Conservation (phyloP, 768 basidiomycete species). For the Russula brevipes region DNA sequence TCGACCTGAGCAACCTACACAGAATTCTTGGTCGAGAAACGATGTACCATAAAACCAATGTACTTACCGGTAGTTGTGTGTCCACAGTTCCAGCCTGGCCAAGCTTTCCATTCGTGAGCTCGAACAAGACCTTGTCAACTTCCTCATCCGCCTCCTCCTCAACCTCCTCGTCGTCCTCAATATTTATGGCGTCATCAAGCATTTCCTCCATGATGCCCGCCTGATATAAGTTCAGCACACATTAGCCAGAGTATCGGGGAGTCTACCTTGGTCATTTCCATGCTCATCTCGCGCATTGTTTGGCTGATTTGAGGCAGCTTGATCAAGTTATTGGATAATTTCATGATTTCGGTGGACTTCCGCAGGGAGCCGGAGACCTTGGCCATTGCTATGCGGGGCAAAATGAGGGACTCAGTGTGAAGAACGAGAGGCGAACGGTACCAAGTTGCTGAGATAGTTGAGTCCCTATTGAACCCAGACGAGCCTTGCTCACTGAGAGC, state of each 20-base stretch:
- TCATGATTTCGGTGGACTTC: conserved; percentile 99
- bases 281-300: conserved; percentile 95
- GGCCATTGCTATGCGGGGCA: conserved; percentile 62
- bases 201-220: conserved; percentile 98
- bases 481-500: conserved; percentile 87
- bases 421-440: conserved; percentile 38
- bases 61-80: conserved; percentile 69
- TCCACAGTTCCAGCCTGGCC: conserved; percentile 74
- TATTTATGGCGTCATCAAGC: conserved; percentile 87
- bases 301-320: conserved; percentile 90
- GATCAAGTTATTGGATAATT: conserved; percentile 86
- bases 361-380: conserved; percentile 98
- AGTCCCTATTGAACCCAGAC: conserved; percentile 81
- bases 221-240: conserved; percentile 38
- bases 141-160: conserved; percentile 97
- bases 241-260: conserved; percentile 11
- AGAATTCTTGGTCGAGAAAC: neutral
- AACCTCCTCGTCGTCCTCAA: conserved; percentile 91
- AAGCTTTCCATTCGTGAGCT: conserved; percentile 94
- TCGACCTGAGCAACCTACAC: conserved; percentile 56
- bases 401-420: neutral
- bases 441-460: conserved; percentile 91
- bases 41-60: neutral
- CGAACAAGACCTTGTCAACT: conserved; percentile 93
- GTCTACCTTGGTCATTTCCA: conserved; percentile 96